phyloP scores from a whole-genome alignment of 192 early-diverging fungal genomes.

The Backusella mclennaniae region DNA sequence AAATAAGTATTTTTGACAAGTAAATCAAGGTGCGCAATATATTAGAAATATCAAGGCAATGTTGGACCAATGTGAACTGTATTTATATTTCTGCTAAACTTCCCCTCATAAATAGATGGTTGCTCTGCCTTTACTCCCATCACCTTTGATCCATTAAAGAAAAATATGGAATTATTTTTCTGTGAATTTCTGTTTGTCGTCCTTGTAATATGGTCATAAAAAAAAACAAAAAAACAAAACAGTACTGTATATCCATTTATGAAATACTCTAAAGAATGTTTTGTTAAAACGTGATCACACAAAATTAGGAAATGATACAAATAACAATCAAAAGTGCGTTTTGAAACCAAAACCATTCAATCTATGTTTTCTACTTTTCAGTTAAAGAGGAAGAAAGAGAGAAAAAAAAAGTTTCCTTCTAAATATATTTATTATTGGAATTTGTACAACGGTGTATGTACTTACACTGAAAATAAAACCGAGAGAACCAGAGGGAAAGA shows the following conservation, averaged over 20 bases:
- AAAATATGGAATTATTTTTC: neutral
- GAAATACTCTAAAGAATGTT: neutral
- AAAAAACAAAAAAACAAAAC: neutral
- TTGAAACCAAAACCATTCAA: neutral
- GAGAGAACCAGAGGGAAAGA: no score
- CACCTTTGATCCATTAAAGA: neutral
- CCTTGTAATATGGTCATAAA: neutral
- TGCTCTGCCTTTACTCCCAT: neutral
- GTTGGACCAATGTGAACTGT: neutral
- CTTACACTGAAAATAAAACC: no score
- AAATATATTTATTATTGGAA: no score
- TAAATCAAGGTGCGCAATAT: neutral
- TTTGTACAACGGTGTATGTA: no score
- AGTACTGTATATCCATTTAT: neutral
- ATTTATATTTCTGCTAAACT: neutral
- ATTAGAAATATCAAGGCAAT: no score
- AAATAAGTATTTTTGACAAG: neutral
- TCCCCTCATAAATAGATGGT: neutral
- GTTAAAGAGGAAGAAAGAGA: no score
- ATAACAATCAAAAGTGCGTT: neutral
- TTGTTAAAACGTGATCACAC: neutral
- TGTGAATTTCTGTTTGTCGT: neutral
- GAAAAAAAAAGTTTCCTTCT: no score
- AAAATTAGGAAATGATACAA: neutral
- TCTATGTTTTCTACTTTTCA: neutral